A percentile compares a stretch with the other conserved stretches of the same genome.
Evolutionary conservation across 176 grass and related monocot genomes (phyloP).

Genomic region (Sorghum bicolor): DNA sequence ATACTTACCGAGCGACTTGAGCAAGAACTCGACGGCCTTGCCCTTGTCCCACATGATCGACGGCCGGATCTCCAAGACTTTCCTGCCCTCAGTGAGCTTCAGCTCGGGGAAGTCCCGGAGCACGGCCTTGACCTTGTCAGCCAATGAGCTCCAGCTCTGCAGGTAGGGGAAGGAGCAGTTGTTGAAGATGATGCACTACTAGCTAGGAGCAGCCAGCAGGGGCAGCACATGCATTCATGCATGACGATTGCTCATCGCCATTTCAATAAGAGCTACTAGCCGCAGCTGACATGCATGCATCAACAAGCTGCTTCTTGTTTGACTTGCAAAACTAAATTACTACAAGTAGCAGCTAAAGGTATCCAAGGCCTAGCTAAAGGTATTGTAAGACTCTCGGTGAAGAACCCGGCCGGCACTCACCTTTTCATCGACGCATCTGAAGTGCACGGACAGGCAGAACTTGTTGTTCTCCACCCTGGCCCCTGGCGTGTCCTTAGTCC

Average conservation of each 20-base stretch:
- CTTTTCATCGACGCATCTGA: slow-evolving; percentile 98
- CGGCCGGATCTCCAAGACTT: slow-evolving; percentile 81
- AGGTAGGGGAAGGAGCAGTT: neutral
- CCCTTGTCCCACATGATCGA: slow-evolving; percentile 98
- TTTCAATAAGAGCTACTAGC: neutral
- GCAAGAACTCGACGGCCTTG: slow-evolving; percentile 87
- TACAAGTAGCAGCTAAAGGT: neutral
- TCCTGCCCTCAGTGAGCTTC: slow-evolving; percentile 76
- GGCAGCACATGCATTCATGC: slow-evolving; percentile 1
- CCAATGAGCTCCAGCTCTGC: slow-evolving; percentile 78
- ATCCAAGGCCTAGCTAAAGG: neutral
- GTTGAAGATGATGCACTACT: neutral
- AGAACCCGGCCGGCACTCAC: slow-evolving; percentile 18
- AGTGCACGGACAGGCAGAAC: slow-evolving; percentile 97
- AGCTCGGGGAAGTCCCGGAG: slow-evolving; percentile 82
- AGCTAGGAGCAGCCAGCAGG: neutral
- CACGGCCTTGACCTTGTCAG: slow-evolving; percentile 69
- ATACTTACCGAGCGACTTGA: slow-evolving; percentile 75
- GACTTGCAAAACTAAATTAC: slow-evolving; percentile 15
- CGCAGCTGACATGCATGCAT: neutral
- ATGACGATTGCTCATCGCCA: neutral
- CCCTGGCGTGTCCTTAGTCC: slow-evolving; percentile 56
- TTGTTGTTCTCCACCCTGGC: slow-evolving; percentile 98
- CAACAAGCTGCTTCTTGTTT: slow-evolving; percentile 28
- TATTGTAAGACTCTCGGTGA: slow-evolving; percentile 28